Base-by-base conservation (phyloP, 768 basidiomycete species). In the Dacryopinax spathularia region DNA sequence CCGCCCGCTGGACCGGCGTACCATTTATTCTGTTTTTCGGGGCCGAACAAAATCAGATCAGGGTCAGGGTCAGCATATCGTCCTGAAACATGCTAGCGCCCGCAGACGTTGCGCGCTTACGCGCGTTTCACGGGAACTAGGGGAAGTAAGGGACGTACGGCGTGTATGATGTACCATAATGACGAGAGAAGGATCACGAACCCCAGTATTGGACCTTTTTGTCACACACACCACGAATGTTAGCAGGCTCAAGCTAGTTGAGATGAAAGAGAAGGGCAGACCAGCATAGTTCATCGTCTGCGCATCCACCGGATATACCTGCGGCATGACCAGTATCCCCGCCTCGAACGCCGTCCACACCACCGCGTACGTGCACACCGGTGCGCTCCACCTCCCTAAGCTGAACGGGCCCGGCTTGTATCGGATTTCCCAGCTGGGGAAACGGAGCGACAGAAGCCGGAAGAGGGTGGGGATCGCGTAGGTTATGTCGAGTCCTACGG, bases 281-380 rank as follows among this genome's bases (percentile, higher is more conserved):
- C 67, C 68, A n/a, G 67, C 67, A 34, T 68, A 68, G 37, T 68
- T 68, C 67, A 68, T 68, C 34, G 67, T 68, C 7, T 31, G 27
- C 10, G 67, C 62, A 22, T 60, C 68, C 13, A 68, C 65, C 27
- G 67, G 67, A 41, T 34, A 56, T 13, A 68, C 68, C 68, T 68
- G 67, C 18, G 67, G 67, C 67, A 68, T 68, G 61, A 68, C 68
- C 15, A 68, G 56, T 44, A 68, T 62, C 4, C 67, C 68, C 6
- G 31, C 10, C 25, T 60, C 25, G 34, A 65, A 31, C 33, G 60
- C 7, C 20, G 36, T 34, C 67, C 67, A 68, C 41, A 64, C 33
- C 13, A 68, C 36, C 25, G 67, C 67, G 34, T 68, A 68, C 20
- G 60, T 36, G 34, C 66, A 69, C 20, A 68, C 56, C n/a, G 25